Evolutionary conservation across 495 filamentous ascomycete species (phyloP).

Genomic region (Rusavskia elegans): DNA sequence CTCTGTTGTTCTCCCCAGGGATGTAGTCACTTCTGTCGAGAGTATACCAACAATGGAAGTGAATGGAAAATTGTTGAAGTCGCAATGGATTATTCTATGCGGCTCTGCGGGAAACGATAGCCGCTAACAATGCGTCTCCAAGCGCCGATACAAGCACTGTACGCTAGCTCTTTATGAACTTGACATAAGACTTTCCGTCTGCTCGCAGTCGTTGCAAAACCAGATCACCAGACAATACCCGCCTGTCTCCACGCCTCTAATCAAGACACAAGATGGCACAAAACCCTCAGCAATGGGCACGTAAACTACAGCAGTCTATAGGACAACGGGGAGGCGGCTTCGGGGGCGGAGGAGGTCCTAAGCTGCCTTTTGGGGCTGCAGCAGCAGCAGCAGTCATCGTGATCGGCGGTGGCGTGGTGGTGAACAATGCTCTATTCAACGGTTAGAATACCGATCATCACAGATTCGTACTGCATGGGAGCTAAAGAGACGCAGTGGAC

Average conservation of each 20-base stretch:
- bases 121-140: not conserved
- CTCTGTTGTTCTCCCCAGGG: no score
- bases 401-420: conserved; percentile 46
- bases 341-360: conserved; percentile 15
- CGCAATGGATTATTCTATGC: no score
- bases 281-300: conserved; percentile 49
- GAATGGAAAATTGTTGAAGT: not conserved
- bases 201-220: not conserved
- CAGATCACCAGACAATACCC: not conserved
- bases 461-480: not conserved
- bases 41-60: not conserved
- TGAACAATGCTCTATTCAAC: conserved; percentile 91
- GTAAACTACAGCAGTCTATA: conserved; percentile 44
- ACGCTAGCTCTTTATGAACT: not conserved
- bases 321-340: conserved; percentile 29
- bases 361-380: conserved; percentile 28
- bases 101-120: no score
- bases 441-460: not conserved
- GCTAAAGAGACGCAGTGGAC: conserved; percentile 47
- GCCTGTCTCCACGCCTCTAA: not conserved
- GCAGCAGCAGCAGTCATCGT: conserved; percentile 36
- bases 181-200: no score
- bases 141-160: not conserved
- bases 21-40: no score
- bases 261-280: conserved; percentile 26